Base-by-base conservation (phyloP, 129 eudicot species). In the Rutidosis leptorrhynchoides region DNA sequence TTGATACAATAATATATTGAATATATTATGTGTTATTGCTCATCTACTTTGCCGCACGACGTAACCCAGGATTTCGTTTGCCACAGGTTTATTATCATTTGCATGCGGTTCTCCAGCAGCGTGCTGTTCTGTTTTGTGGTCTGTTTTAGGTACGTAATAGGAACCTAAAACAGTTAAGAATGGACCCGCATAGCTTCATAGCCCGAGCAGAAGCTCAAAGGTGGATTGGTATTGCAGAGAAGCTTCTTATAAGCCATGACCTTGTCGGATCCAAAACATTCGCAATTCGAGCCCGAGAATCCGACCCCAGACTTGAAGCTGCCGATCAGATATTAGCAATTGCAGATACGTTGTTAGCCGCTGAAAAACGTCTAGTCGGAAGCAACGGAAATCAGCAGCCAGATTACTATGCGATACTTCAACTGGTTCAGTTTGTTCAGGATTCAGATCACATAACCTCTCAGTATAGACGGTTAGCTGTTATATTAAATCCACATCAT, bases 301-400 rank as follows among this genome's bases (percentile, higher is more conserved):
- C 96, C 52, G 96, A 93, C 92, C 98, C 98, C 1, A 76, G 80
- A 7, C 85, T 85, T 49, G 76, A 71, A 33, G 78, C 74, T n/a
- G 85, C 96, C 14, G 91, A 93, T 58, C 98, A 83, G 75, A 93
- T 93, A 78, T 80, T 93, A n/a, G 89, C 98, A 30, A 78, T 93
- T 12, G 85, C 67, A 10, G 98, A 93, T 65, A 93, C 98, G 0
- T 85, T 93, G 26, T 25, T 86, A 51, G 91, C 98, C 49, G 87
- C 83, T 2, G 95, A 88, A 42, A 77, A 82, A 30, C 91, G 78
- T 32, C 76, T 88, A 62, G 53, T 68, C 21, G 49, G 53, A n/a
- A 78, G 67, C 53, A 72, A 78, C 28, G 79, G 74, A 9, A 12
- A 6, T 6, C 80, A 82, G 20, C 90, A 80, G 19, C 86, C 72